Evolutionary conservation across 75 land plant species (phyloP), one percentile per base, ranked within the genome.

Genomic region (Gnetum montanum): DNA sequence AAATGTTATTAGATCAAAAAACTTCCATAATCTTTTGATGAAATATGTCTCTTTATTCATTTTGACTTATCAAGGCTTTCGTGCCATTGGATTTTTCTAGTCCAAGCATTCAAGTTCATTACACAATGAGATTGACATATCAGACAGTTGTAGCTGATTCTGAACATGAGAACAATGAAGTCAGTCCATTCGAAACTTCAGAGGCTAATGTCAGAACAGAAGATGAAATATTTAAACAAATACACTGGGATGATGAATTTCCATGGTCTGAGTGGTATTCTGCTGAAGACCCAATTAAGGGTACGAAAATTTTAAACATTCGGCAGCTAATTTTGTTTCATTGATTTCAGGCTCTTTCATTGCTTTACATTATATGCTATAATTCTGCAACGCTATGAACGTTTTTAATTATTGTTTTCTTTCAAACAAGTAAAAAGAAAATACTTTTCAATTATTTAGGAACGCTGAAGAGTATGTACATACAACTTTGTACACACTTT

Each of bases 221-320:
- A 19, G 62, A 43, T 52, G 72, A 71, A 1, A 20, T 34, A 25
- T 67, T 45, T 27, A 55, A 36, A 10, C 71, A 56, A 46, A 34
- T 35, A 30, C 91, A 73, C 34, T 93, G 98, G 98, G 98, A 93
- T 80, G 95, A 85, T 66, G 90, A 83, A 58, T 85, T 80, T 41
- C 90, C 96, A 19, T 93, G 98, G 98, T 77, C 87, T 71, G 90
- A 93, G 62, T 93, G 98, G 98, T 86, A 85, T 58, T 82, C 90
- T 62, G 84, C 80, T 22, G 98, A 93, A 60, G 96, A 93, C 63
- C 96, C 90, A 45, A 50, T 93, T 10, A 85, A 80, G 82, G 87
- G 98, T 89, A 55, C 59, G 46, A 5, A 31, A 26, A 26, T 31
- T 22, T 31, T n/a, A n/a, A n/a, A n/a, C n/a, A n/a, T n/a, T n/a